Evolutionary conservation across 495 filamentous ascomycete genomes (phyloP).

Genomic region (Aspergillus haitiensis): DNA sequence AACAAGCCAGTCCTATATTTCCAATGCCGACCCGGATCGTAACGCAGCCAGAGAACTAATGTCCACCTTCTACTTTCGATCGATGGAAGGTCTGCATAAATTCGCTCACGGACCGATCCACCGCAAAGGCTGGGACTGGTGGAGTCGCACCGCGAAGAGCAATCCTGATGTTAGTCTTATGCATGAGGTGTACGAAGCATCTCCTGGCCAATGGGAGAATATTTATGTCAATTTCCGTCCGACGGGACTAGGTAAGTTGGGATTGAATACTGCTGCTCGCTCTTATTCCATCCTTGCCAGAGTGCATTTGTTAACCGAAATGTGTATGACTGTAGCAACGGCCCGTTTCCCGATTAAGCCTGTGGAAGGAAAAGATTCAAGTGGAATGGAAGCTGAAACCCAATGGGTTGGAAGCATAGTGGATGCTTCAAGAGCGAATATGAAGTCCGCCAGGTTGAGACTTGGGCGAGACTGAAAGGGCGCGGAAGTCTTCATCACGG

Average conservation of each 20-base stretch:
- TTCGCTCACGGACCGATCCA: slow-evolving; percentile 11
- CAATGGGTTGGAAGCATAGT: slow-evolving; percentile 8
- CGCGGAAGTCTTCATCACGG: neutral
- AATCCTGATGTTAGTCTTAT: slow-evolving; percentile 10
- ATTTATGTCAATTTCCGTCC: slow-evolving; percentile 11
- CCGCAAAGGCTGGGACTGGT: slow-evolving; percentile 15
- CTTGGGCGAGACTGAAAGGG: slow-evolving; percentile 1
- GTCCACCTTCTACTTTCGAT: slow-evolving; percentile 11
- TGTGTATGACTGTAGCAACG: neutral
- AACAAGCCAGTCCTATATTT: slow-evolving; percentile 8
- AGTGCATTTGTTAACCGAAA: neutral
- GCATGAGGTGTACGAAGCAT: slow-evolving; percentile 13
- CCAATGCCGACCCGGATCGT: slow-evolving; percentile 1
- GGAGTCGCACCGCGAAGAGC: slow-evolving; percentile 7
- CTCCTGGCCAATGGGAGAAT: slow-evolving; percentile 8
- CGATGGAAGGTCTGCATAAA: slow-evolving; percentile 6
- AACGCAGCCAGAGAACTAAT: slow-evolving; percentile 9
- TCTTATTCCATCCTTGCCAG: neutral
- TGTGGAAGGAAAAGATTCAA: neutral
- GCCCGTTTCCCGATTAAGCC: neutral
- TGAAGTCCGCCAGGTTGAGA: slow-evolving; percentile 6
- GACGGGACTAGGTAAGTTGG: slow-evolving; percentile 6
- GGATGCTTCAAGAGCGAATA: slow-evolving; percentile 6
- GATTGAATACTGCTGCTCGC: neutral
- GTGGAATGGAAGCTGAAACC: neutral